A percentile compares a stretch with the other conserved stretches of the same genome.
Conservation (phyloP, 2,329 filamentous ascomycete species). For the Aspergillus persii region DNA sequence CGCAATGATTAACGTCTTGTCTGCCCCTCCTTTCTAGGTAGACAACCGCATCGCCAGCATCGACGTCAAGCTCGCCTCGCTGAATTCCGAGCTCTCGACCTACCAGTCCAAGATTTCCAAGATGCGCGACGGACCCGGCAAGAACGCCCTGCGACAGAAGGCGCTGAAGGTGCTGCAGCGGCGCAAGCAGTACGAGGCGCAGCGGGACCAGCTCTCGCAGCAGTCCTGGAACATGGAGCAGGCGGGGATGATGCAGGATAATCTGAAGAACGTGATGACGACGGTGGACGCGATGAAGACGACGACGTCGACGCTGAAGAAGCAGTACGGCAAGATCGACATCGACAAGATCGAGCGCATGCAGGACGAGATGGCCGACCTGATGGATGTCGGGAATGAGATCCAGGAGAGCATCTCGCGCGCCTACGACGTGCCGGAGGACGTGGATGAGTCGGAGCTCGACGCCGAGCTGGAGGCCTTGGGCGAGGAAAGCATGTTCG, state of each 20-base stretch:
- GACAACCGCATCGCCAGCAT: slow-evolving; percentile 80
- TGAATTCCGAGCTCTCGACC: slow-evolving; percentile 83
- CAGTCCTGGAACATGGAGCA: slow-evolving; percentile 99
- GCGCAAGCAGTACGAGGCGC: slow-evolving; percentile 88
- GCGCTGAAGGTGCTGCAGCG: slow-evolving; percentile 91
- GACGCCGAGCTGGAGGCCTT: slow-evolving; percentile 95
- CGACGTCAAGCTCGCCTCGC: slow-evolving; percentile 89
- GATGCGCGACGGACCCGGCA: slow-evolving; percentile 94
- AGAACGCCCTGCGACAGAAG: slow-evolving; percentile 88
- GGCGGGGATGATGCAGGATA: slow-evolving; percentile 97
- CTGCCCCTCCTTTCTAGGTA: slow-evolving; percentile 48
- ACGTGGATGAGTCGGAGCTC: slow-evolving; percentile 93
- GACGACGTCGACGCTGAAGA: slow-evolving; percentile 86
- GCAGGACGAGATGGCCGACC: slow-evolving; percentile 98
- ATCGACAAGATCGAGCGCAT: slow-evolving; percentile 96
- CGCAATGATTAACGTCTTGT: not conserved
- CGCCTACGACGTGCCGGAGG: slow-evolving; percentile 92
- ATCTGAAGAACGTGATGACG: slow-evolving; percentile 97
- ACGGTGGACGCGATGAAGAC: slow-evolving; percentile 97
- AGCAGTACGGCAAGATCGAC: slow-evolving; percentile 96
- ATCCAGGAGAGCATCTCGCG: slow-evolving; percentile 92
- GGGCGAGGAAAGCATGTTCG: slow-evolving; percentile 89
- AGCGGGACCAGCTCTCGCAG: slow-evolving; percentile 88
- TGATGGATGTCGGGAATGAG: slow-evolving; percentile 97
- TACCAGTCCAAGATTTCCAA: slow-evolving; percentile 86